Evolutionary conservation across 2,329 filamentous ascomycete species (phyloP).

Genomic region (Aspergillus novofumigatus): DNA sequence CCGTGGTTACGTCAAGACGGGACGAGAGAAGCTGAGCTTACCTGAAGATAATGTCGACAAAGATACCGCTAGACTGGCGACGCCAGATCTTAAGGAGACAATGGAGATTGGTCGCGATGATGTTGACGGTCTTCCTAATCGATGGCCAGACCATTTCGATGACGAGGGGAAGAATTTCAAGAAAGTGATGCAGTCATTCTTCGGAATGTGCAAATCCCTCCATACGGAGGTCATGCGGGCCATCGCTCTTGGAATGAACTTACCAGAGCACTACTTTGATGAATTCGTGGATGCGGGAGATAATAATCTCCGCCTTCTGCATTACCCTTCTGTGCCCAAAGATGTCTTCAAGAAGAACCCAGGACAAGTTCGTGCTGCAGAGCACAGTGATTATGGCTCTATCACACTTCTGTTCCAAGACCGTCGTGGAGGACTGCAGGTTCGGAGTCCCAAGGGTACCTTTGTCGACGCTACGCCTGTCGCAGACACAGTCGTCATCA

Average conservation of each 20-base stretch:
- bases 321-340: constrained; percentile 67
- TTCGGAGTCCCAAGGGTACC: constrained; percentile 65
- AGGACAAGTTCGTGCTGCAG: constrained; percentile 70
- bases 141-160: constrained; percentile 63
- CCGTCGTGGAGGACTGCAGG: constrained; percentile 54
- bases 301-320: constrained; percentile 68
- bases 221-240: constrained; percentile 78
- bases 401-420: constrained; percentile 56
- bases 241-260: constrained; percentile 74
- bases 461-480: constrained; percentile 85
- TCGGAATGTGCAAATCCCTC: constrained; percentile 66
- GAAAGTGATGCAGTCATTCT: constrained; percentile 69
- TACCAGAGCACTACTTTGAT: constrained; percentile 73
- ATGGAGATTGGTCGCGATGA: constrained; percentile 60
- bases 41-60: constrained; percentile 55
- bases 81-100: constrained; percentile 53
- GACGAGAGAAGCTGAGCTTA: constrained; percentile 67
- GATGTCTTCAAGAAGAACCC: constrained; percentile 63
- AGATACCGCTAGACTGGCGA: constrained; percentile 52
- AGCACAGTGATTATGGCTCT: constrained; percentile 64
- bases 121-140: constrained; percentile 64
- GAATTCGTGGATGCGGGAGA: constrained; percentile 64
- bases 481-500: constrained; percentile 75
- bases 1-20: constrained; percentile 66
- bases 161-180: constrained; percentile 60